Percentiles rank a stretch among this genome's conserved stretches.
Conservation (phyloP, 106 monocot species). For the Platanthera zijinensis region DNA sequence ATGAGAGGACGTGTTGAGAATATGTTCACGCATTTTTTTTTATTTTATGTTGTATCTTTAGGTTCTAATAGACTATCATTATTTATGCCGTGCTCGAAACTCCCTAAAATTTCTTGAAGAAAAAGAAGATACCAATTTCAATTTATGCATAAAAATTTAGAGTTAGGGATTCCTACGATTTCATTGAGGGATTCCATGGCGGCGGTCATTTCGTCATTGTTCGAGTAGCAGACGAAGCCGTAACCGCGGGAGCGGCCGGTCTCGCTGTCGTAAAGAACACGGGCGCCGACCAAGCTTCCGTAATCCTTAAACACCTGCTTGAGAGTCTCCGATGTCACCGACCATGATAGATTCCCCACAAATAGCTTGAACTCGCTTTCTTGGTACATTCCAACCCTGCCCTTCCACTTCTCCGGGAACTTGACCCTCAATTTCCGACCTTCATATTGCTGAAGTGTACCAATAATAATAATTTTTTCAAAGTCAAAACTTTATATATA, state of each 20-base stretch:
- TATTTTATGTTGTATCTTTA: too few species aligned
- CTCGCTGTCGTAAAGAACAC: constrained; percentile 85
- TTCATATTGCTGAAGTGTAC: constrained; percentile 46
- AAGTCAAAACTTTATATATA: background rate
- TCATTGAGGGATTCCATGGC: constrained; percentile 67
- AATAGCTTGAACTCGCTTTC: constrained; percentile 89
- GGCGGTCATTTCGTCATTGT: constrained; percentile 79
- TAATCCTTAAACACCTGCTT: constrained; percentile 54
- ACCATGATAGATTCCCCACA: constrained; percentile 83
- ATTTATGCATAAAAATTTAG: too few species aligned
- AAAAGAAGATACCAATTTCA: too few species aligned
- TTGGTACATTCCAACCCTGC: constrained; percentile 52
- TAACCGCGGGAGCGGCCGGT: constrained; percentile 78
- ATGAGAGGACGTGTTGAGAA: background rate
- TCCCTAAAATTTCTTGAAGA: too few species aligned
- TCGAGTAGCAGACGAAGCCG: constrained; percentile 75
- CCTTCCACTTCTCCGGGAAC: constrained; percentile 69
- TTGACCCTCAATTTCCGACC: constrained; percentile 77
- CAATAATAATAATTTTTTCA: background rate
- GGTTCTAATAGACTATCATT: too few species aligned
- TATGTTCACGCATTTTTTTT: background rate
- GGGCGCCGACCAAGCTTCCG: constrained; percentile 67
- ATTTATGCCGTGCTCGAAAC: too few species aligned
- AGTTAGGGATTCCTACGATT: constrained; percentile 21
- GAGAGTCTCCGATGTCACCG: constrained; percentile 63